Percentiles rank a stretch among this genome's conserved stretches.
These are phyloP conservation scores for Ganoderma boninense DNA, from an alignment of 1,284 basidiomycete species.

Conservation along the genomic window DNA sequence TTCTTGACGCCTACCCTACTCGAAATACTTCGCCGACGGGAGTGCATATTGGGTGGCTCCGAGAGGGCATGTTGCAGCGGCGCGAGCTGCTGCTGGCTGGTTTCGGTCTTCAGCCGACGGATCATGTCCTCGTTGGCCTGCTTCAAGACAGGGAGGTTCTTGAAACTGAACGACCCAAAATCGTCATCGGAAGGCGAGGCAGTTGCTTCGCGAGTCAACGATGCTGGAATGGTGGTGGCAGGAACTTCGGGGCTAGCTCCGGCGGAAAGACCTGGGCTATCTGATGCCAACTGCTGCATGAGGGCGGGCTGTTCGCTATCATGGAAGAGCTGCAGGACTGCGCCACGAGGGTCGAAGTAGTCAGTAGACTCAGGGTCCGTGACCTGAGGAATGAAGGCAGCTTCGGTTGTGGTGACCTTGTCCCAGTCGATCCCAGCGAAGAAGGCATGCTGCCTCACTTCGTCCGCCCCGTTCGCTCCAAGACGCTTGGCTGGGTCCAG, in stretches of 20 bases:
- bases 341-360: constrained; percentile 97
- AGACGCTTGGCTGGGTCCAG: constrained; percentile 84
- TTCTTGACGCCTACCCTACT: constrained; percentile 69
- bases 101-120: constrained; percentile 87
- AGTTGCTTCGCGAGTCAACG: constrained; percentile 56
- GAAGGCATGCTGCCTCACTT: constrained; percentile 94
- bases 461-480: constrained; percentile 89
- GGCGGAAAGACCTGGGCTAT: constrained; percentile 50
- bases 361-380: constrained; percentile 98
- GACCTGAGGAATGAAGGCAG: constrained; percentile 96
- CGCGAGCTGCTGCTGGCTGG: constrained; percentile 57
- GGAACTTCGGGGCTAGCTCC: constrained; percentile 46
- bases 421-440: constrained; percentile 95
- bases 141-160: constrained; percentile 96
- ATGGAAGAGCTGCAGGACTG: constrained; percentile 87
- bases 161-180: constrained; percentile 98
- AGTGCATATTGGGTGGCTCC: constrained; percentile 64
- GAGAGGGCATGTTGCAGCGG: constrained; percentile 77
- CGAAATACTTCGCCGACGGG: constrained; percentile 77
- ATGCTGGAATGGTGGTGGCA: constrained; percentile 48
- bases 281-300: constrained; percentile 54
- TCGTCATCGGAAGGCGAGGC: constrained; percentile 78
- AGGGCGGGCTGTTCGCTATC: constrained; percentile 74
- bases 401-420: constrained; percentile 86
- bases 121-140: constrained; percentile 99